Evolutionary conservation across 2,329 filamentous ascomycete genomes (phyloP), one percentile per base, ranked within the genome.

Genomic region (Pseudogymnoascus sp.): DNA sequence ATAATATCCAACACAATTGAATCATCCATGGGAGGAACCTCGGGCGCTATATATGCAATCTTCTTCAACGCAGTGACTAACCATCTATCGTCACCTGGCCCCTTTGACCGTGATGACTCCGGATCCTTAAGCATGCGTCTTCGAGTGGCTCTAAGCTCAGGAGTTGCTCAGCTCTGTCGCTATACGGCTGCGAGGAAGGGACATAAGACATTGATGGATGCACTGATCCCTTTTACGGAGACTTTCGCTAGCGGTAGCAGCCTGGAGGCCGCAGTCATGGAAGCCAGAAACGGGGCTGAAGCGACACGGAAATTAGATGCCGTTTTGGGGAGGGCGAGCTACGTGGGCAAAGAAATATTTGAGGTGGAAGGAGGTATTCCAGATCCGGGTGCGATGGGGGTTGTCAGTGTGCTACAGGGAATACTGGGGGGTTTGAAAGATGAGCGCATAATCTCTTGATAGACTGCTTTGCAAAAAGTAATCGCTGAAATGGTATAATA

Each of bases 241-340:
- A 13, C 41, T 11, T 45, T 45, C 41, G 21, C 19, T 5, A 19
- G 16, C 4, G 41, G 41, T 45, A 45, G 19, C 4, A 45, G 8
- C 41, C 11, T 45, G 4, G 41, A 45, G 11, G 41, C 19, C 10
- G 41, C 41, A 4, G 19, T 45, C 10, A 21, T 13, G 5, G 41
- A 45, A 19, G 10, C 41, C 11, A 45, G 16, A 21, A 45, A 21
- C 8, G 41, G 41, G 8, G 41, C 41, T 5, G 83, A 86, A 69
- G 79, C 79, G 14, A 90, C 87, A 39, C 87, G 85, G 75, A 81
- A 80, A 28, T 88, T 90, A 86, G 85, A 84, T 72, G 84, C 87
- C 61, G 86, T 81, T 69, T 75, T 90, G 61, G 87, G 87, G 28
- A 78, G 87, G 65, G 82, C 84, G 10, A 45, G 41, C 14, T 45